Percentiles rank a stretch among this genome's conserved stretches.
Evolutionary conservation across 768 basidiomycete species (phyloP).

Genomic region (Auricularia sp.): DNA sequence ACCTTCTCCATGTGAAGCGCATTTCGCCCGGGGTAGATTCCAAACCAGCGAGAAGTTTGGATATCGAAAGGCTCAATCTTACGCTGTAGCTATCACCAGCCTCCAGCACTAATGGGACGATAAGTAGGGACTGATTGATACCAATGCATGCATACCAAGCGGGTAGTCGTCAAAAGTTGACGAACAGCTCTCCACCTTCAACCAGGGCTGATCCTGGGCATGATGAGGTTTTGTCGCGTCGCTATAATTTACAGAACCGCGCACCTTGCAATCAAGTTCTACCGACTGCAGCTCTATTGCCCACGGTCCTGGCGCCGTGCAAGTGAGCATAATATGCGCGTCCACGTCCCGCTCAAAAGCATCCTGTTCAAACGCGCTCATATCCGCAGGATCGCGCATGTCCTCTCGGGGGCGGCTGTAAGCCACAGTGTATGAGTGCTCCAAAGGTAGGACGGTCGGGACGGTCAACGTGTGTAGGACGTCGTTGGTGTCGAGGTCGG

Average conservation of each 20-base stretch:
- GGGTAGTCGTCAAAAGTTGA: conserved; percentile 32
- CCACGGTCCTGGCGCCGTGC: conserved; percentile 44
- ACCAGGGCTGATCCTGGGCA: background rate
- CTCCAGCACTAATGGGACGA: background rate
- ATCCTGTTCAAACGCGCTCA: conserved; percentile 39
- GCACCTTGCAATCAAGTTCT: conserved; percentile 37
- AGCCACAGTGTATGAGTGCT: conserved; percentile 37
- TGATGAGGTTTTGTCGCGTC: background rate
- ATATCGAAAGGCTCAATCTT: background rate
- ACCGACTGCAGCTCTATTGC: conserved; percentile 42
- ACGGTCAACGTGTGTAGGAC: conserved; percentile 56
- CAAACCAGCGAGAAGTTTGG: background rate
- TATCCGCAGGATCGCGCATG: conserved; percentile 40
- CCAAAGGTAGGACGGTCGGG: conserved; percentile 55
- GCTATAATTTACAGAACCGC: conserved; percentile 8
- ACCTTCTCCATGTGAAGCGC: background rate
- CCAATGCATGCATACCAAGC: conserved; percentile 19
- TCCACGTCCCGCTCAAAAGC: conserved; percentile 45
- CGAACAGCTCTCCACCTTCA: conserved; percentile 32
- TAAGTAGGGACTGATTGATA: background rate
- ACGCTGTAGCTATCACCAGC: background rate
- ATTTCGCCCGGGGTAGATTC: background rate
- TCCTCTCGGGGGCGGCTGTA: conserved; percentile 38
- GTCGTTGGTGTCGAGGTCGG: conserved; percentile 37
- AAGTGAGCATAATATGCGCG: conserved; percentile 46